Evolutionary conservation across 2,329 filamentous ascomycete genomes (phyloP).

Genomic region (Sarocladium kiliense): DNA sequence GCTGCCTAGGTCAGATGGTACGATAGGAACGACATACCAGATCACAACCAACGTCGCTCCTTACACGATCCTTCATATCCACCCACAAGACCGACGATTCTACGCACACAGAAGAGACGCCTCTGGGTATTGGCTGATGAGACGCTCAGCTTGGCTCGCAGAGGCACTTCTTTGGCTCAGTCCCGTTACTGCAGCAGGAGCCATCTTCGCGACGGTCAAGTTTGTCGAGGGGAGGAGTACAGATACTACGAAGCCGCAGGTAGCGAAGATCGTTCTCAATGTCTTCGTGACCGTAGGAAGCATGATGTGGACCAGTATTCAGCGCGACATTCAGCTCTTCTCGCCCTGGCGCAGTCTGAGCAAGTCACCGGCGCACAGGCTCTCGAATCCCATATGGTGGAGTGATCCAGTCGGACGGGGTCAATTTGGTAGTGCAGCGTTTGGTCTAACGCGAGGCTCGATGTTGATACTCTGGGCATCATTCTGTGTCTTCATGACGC

Average conservation of each 20-base stretch:
- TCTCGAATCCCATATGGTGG: neutral
- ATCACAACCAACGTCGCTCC: neutral
- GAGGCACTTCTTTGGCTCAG: conserved; percentile 3
- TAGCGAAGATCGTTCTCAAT: conserved; percentile 8
- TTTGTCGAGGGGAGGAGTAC: neutral
- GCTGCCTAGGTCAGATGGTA: neutral
- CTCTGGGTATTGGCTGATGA: conserved; percentile 5
- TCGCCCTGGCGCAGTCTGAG: conserved; percentile 3
- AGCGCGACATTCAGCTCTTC: conserved; percentile 5
- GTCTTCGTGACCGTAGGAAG: conserved; percentile 6
- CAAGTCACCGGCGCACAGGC: neutral
- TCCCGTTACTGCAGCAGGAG: neutral
- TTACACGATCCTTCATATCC: neutral
- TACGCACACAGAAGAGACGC: neutral
- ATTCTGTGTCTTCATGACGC: conserved; percentile 6
- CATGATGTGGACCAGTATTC: conserved; percentile 10
- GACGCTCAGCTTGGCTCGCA: conserved; percentile 1
- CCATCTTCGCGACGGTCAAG: conserved; percentile 1
- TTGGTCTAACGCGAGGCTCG: neutral
- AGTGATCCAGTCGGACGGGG: neutral
- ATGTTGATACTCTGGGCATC: neutral
- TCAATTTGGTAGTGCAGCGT: neutral
- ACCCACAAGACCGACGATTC: neutral
- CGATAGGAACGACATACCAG: neutral
- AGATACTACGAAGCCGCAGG: neutral